A percentile compares a stretch with the other conserved stretches of the same genome.
These are phyloP conservation scores for Syncephalastrum racemosum DNA, from an alignment of 371 early-diverging fungal genomes.

Conservation along the genomic window DNA sequence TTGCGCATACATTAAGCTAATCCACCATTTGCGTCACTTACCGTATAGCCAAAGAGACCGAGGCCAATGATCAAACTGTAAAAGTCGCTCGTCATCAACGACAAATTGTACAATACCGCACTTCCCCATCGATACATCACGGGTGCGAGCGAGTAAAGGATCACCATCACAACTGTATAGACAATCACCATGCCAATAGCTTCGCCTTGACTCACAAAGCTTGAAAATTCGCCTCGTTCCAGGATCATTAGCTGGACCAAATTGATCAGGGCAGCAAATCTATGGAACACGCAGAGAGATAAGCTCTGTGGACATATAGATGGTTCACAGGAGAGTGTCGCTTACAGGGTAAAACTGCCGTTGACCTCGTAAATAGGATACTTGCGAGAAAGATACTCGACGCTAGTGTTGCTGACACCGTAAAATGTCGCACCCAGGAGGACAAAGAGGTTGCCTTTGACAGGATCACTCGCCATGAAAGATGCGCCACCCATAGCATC, in stretches of 20 bases:
- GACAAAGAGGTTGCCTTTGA: constrained; percentile 72
- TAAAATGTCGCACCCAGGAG: constrained; percentile 72
- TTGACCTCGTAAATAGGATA: constrained; percentile 72
- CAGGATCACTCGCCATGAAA: constrained; percentile 43
- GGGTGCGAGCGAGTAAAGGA: constrained; percentile 67
- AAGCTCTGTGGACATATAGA: no score
- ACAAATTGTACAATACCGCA: constrained; percentile 77
- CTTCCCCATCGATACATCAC: constrained; percentile 67
- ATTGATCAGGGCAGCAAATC: constrained; percentile 68
- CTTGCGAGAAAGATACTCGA: constrained; percentile 69
- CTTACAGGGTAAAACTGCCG: constrained; percentile 60
- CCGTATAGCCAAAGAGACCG: constrained; percentile 58
- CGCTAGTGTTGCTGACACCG: constrained; percentile 66
- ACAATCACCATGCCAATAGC: constrained; percentile 57
- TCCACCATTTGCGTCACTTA: constrained; percentile 15
- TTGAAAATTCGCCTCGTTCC: constrained; percentile 52
- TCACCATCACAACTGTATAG: constrained; percentile 67
- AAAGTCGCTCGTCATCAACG: constrained; percentile 76
- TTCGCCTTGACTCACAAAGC: constrained; percentile 28
- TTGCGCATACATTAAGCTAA: constrained; percentile 4
- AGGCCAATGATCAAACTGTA: constrained; percentile 73
- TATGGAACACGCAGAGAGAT: no score
- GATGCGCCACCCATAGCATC: constrained; percentile 60
- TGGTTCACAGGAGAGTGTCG: no score
- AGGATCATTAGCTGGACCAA: constrained; percentile 66